Evolutionary conservation across 2,329 filamentous ascomycete genomes (phyloP).

Genomic region (Colletotrichum sp.): DNA sequence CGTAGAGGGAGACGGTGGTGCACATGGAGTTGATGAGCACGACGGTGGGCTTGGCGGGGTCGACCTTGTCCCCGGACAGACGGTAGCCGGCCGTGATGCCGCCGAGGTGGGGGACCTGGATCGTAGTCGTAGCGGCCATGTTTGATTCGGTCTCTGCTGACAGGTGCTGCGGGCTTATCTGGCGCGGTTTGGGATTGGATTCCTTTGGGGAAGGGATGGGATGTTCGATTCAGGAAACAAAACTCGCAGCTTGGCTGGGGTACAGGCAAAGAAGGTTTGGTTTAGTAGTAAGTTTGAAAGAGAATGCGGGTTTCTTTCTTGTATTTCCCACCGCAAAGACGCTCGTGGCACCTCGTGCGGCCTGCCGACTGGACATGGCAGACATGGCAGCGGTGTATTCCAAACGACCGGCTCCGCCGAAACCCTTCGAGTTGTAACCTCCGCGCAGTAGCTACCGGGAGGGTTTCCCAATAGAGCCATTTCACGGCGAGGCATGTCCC

Average conservation of each 20-base stretch:
- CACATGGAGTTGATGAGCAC: constrained; percentile 59
- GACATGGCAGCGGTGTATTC: constrained; percentile 1
- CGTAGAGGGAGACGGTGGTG: constrained; percentile 51
- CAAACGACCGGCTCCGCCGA: background rate
- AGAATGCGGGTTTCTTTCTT: constrained; percentile 5
- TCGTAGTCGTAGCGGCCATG: constrained; percentile 45
- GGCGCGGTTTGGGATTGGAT: background rate
- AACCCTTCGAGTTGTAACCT: background rate
- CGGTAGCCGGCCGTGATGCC: constrained; percentile 52
- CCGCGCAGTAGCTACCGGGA: background rate
- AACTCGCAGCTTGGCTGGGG: background rate
- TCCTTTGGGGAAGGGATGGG: background rate
- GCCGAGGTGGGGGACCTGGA: constrained; percentile 52
- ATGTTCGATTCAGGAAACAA: background rate
- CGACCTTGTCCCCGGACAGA: constrained; percentile 43
- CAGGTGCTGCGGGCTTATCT: background rate
- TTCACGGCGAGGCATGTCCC: background rate
- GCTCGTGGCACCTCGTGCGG: constrained; percentile 2
- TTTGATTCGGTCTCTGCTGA: background rate
- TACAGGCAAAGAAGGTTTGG: background rate
- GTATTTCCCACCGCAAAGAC: background rate
- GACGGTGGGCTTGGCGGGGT: constrained; percentile 55
- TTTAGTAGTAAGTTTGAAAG: background rate
- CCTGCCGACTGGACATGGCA: background rate
- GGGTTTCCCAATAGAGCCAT: background rate